These are phyloP conservation scores for Paraphaeosphaeria sporulosa DNA, from an alignment of 2,329 filamentous ascomycete genomes.

Conservation along the genomic window DNA sequence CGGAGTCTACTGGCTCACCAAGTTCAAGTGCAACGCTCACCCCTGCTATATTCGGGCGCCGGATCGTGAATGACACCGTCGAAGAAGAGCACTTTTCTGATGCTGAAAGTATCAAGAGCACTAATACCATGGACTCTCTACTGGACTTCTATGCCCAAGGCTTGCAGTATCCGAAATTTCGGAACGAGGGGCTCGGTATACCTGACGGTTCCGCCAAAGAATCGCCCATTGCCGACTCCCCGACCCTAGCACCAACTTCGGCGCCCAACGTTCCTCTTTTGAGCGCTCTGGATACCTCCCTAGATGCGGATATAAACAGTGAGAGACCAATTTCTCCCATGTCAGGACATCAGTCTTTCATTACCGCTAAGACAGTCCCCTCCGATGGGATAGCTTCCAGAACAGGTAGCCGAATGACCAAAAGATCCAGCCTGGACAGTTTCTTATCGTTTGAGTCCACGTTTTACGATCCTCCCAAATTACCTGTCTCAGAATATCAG, in stretches of 20 bases:
- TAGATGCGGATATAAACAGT: background rate
- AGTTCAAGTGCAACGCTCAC: background rate
- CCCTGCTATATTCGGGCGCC: background rate
- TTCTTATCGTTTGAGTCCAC: slow-evolving; percentile 7
- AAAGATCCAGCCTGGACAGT: slow-evolving; percentile 8
- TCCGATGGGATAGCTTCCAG: background rate
- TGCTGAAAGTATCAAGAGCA: slow-evolving; percentile 11
- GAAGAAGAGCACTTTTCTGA: background rate
- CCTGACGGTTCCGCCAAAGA: background rate
- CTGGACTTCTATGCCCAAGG: slow-evolving; percentile 9
- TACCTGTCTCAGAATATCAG: background rate
- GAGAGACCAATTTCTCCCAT: background rate
- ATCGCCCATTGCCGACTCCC: slow-evolving; percentile 1
- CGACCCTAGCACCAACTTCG: background rate
- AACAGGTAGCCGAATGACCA: background rate
- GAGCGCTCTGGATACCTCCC: background rate
- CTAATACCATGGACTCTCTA: slow-evolving; percentile 4
- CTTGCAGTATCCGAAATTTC: background rate
- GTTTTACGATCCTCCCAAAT: background rate
- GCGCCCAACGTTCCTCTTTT: background rate
- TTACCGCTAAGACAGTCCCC: slow-evolving; percentile 5
- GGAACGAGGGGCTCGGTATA: background rate
- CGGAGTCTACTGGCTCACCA: background rate
- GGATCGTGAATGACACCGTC: background rate
- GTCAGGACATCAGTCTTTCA: slow-evolving; percentile 12